These are phyloP conservation scores for Umbelopsis isabellina DNA, from an alignment of 192 early-diverging fungal genomes.

Conservation along the genomic window DNA sequence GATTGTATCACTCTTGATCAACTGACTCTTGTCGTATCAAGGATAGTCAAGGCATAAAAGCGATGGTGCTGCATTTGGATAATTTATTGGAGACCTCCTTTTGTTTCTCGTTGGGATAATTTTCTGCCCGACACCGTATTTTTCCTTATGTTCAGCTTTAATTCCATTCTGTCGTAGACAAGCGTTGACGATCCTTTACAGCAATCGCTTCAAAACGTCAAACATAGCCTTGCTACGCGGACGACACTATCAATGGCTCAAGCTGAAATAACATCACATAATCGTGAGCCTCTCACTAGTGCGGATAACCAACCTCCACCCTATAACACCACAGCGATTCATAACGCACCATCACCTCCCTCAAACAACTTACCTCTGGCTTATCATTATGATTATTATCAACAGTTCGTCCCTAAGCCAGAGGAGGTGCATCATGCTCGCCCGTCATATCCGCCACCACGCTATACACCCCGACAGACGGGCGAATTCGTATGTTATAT, in stretches of 20 bases:
- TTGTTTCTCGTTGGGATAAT: neutral
- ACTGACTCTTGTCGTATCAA: neutral
- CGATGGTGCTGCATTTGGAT: neutral
- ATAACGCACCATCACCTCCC: neutral
- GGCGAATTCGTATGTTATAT: slow-evolving; percentile 15
- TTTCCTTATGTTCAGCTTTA: slow-evolving; percentile 15
- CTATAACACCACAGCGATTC: neutral
- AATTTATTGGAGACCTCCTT: neutral
- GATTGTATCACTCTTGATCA: slow-evolving; percentile 1
- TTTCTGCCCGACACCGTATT: slow-evolving; percentile 4
- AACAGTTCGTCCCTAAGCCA: neutral
- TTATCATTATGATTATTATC: slow-evolving; percentile 22
- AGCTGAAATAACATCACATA: neutral
- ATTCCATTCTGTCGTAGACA: neutral
- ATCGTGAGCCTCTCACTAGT: neutral
- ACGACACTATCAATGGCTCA: neutral
- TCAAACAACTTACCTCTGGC: neutral
- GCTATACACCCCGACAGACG: slow-evolving; percentile 3
- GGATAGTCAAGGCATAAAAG: neutral
- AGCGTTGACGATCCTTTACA: neutral
- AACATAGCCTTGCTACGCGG: neutral
- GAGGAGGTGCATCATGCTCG: neutral
- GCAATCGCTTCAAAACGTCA: slow-evolving; percentile 1
- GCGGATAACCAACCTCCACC: neutral
- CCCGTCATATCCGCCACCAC: slow-evolving; percentile 3